Evolutionary conservation across 2,329 filamentous ascomycete genomes (phyloP), one percentile per base, ranked within the genome.

Genomic region (Trematosphaeria pertusa): DNA sequence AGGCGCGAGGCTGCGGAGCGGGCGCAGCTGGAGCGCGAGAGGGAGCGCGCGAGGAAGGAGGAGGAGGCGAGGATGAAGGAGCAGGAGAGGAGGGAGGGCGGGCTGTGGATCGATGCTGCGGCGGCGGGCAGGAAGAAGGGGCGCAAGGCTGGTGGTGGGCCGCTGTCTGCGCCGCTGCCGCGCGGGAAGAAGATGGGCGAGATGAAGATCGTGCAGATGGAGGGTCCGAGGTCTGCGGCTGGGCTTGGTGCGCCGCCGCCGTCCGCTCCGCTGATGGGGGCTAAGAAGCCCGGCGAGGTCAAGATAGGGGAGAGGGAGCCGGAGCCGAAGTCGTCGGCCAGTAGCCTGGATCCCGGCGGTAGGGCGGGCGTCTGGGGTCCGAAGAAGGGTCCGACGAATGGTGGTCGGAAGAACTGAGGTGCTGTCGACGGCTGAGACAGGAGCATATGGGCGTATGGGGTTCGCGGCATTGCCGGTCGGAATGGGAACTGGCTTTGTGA

Each of bases 341-440:
- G n/a, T 4, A 17, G 15, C 7, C 7, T 21, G 9, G 28, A 41
- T 32, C 11, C 17, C 17, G 28, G 38, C 20, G 28, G 38, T 3
- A 19, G 38, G 18, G 38, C 26, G 7, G 38, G 38, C 4, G 17
- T 21, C 4, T 41, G 38, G 38, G 38, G 38, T 12, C 36, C 28
- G 18, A 41, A 26, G 36, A 38, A 38, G 36, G 17, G 8, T 28
- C 15, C 20, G 10, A 20, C 33, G 10, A 20, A 28, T 11, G 36
- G 30, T 38, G 36, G 36, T 18, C 30, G 36, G 36, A 28, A 24
- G 36, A 38, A 38, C 21, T 38, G 36, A 38, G 36, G n/a, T n/a
- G n/a, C n/a, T n/a, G n/a, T n/a, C 4, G 32, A 7, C 19, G 8
- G 14, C 17, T 17, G 32, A 5, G 14, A 4, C 6, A 17, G n/a